Conservation (phyloP, 192 early-diverging fungal species). For the Dissophora globulifera region DNA sequence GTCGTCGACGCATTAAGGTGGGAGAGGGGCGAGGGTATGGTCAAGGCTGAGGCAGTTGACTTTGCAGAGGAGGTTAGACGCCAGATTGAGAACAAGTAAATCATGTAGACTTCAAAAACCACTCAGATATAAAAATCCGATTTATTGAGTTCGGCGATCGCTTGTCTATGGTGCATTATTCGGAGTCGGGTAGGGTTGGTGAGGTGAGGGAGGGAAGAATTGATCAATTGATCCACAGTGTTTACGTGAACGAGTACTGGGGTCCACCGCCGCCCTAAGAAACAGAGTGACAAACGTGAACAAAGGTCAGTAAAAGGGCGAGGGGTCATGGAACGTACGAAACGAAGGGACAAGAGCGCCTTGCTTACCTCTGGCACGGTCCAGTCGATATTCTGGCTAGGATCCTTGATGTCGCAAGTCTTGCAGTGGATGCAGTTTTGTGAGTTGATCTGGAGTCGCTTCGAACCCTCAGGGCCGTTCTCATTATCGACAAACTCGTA, state of each 20-base stretch:
- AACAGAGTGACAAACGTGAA: not conserved
- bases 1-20: slow-evolving; percentile 80
- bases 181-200: no score
- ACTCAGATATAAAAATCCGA: not conserved
- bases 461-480: slow-evolving; percentile 77
- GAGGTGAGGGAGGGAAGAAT: no score
- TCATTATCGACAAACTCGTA: slow-evolving; percentile 98
- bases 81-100: slow-evolving; percentile 44
- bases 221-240: no score
- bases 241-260: slow-evolving; percentile 51
- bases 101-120: no score
- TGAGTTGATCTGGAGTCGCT: slow-evolving; percentile 96
- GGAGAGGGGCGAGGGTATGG: slow-evolving; percentile 89
- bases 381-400: slow-evolving; percentile 99
- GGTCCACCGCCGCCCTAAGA: slow-evolving; percentile 54
- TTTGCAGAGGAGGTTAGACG: slow-evolving; percentile 85
- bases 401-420: slow-evolving; percentile 99
- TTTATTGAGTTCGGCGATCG: no score
- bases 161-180: no score
- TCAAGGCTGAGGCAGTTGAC: slow-evolving; percentile 71
- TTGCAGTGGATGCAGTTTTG: slow-evolving; percentile 99
- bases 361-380: slow-evolving; percentile 76
- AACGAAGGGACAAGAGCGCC: no score
- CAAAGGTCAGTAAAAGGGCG: not conserved
- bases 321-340: no score